Percentiles rank a stretch among this genome's conserved stretches.
Evolutionary conservation across 148 eudicot genomes (phyloP).

Genomic region (Rhododendron molle): DNA sequence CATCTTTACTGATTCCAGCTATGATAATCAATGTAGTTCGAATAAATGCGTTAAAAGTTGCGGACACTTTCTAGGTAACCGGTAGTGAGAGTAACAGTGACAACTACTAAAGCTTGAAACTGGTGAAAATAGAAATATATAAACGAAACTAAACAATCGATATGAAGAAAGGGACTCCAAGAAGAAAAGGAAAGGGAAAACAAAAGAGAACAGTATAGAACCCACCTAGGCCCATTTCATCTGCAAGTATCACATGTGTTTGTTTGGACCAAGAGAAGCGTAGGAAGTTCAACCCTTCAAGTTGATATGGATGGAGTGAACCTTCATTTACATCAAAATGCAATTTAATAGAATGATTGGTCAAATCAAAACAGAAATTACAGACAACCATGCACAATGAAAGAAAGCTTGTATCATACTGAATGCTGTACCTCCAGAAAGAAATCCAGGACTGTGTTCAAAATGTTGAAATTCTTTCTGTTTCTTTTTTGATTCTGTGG

Average conservation of each 20-base stretch:
- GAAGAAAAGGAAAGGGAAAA: background rate
- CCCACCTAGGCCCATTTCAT: slow-evolving; percentile 99
- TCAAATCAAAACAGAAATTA: background rate
- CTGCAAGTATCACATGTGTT: slow-evolving; percentile 98
- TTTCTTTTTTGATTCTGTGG: slow-evolving; percentile 52
- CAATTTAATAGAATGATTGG: background rate
- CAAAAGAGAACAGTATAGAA: background rate
- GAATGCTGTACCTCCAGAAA: slow-evolving; percentile 55
- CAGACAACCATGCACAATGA: background rate
- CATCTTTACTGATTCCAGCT: background rate
- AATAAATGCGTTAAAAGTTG: background rate
- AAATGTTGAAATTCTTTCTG: slow-evolving; percentile 81
- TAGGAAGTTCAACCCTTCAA: slow-evolving; percentile 94
- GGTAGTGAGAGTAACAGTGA: background rate
- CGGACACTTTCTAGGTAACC: background rate
- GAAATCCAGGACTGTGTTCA: slow-evolving; percentile 82
- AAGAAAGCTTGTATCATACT: background rate
- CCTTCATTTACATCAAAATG: slow-evolving; percentile 44
- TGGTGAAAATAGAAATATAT: background rate
- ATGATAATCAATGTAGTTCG: background rate
- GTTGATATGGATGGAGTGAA: slow-evolving; percentile 91
- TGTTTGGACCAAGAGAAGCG: slow-evolving; percentile 94
- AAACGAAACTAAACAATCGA: background rate
- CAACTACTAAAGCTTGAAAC: background rate
- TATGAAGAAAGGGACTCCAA: background rate